A percentile compares a stretch with the other conserved stretches of the same genome.
phyloP scores from a whole-genome alignment of 176 grass and related monocot genomes.

The Musa troglodytarum region DNA sequence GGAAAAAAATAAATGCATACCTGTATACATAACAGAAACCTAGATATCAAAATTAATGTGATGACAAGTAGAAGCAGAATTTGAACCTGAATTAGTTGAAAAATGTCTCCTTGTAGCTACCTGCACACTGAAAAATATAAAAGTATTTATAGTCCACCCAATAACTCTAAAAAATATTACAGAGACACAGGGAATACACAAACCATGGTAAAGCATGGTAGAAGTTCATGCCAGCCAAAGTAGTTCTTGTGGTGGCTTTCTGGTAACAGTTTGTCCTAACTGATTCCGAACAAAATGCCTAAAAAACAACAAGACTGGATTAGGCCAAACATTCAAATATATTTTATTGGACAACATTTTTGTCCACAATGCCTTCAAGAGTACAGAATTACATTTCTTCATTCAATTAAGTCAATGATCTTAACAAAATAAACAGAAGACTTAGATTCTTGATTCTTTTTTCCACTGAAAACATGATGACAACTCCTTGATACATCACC shows the following conservation, averaged over 20 bases:
- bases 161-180: constrained; percentile 10
- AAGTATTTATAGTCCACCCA: constrained; percentile 12
- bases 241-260: constrained; percentile 11
- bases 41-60: neutral
- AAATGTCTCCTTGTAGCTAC: constrained; percentile 41
- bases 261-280: constrained; percentile 23
- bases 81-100: constrained; percentile 59
- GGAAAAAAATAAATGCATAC: neutral
- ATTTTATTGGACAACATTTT: neutral
- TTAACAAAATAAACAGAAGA: neutral
- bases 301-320: constrained; percentile 22
- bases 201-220: constrained; percentile 47
- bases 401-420: neutral
- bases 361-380: neutral
- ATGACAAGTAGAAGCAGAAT: constrained; percentile 6
- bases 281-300: constrained; percentile 32
- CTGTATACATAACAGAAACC: neutral
- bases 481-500: neutral
- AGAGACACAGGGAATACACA: neutral
- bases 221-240: constrained; percentile 27
- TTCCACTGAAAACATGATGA: neutral
- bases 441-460: neutral
- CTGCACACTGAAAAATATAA: neutral
- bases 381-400: neutral
- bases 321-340: neutral